These are phyloP conservation scores for Claviceps quebecensis DNA, from an alignment of 2,329 filamentous ascomycete species.

Conservation along the genomic window DNA sequence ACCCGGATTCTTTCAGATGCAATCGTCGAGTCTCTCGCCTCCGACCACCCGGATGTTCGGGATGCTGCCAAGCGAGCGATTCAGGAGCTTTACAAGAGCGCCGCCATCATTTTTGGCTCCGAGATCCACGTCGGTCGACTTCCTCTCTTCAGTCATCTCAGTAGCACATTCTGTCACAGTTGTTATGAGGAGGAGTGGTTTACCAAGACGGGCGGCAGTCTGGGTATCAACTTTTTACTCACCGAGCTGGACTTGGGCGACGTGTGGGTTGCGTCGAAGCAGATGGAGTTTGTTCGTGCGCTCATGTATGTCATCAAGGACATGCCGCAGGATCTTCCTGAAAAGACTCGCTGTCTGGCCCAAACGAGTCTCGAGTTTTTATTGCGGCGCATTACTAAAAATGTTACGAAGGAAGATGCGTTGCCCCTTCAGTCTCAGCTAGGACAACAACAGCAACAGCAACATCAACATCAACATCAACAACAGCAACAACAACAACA, in stretches of 20 bases:
- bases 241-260: slow-evolving; percentile 77
- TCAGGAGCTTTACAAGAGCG: slow-evolving; percentile 61
- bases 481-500: slow-evolving; percentile 35
- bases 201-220: slow-evolving; percentile 81
- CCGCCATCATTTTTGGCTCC: slow-evolving; percentile 65
- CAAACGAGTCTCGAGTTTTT: slow-evolving; percentile 73
- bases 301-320: slow-evolving; percentile 97
- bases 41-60: slow-evolving; percentile 65
- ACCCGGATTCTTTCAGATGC: slow-evolving; percentile 79
- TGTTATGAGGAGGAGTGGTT: slow-evolving; percentile 99
- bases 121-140: slow-evolving; percentile 58
- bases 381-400: slow-evolving; percentile 64
- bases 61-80: slow-evolving; percentile 73
- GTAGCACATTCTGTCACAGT: slow-evolving; percentile 77
- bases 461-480: slow-evolving; percentile 26
- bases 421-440: slow-evolving; percentile 23
- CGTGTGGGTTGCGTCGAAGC: slow-evolving; percentile 65
- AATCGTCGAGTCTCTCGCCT: slow-evolving; percentile 78
- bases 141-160: slow-evolving; percentile 72
- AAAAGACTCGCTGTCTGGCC: slow-evolving; percentile 71
- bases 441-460: slow-evolving; percentile 32
- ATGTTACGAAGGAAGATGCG: slow-evolving; percentile 62
- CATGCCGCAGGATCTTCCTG: slow-evolving; percentile 85
- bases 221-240: slow-evolving; percentile 79
- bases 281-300: slow-evolving; percentile 80